Evolutionary conservation across 2,329 filamentous ascomycete genomes (phyloP).

Genomic region (Aspergillus flavus): DNA sequence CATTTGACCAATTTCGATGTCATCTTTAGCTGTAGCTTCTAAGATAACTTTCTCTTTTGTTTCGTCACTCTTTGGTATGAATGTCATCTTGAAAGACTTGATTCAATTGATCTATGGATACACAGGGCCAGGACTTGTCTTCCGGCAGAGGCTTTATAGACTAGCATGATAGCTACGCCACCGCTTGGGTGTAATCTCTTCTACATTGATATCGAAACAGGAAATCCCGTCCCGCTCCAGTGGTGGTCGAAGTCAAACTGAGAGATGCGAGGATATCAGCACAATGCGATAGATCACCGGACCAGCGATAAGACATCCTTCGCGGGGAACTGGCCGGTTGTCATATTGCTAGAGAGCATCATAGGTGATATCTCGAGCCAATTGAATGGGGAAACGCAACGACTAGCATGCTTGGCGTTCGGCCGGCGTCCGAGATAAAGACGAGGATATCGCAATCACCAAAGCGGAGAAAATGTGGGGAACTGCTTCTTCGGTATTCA

Average conservation of each 20-base stretch:
- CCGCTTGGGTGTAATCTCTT: neutral
- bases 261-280: neutral
- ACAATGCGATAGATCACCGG: neutral
- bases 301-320: neutral
- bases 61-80: neutral
- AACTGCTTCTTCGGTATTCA: neutral
- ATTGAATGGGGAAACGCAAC: neutral
- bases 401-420: neutral
- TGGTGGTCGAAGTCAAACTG: neutral
- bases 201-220: neutral
- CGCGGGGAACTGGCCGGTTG: neutral
- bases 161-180: neutral
- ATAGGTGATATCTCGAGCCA: neutral
- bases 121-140: neutral
- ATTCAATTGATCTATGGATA: neutral
- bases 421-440: constrained; percentile 2
- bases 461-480: constrained; percentile 1
- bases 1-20: constrained; percentile 26
- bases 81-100: neutral
- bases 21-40: constrained; percentile 2
- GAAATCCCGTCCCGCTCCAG: neutral
- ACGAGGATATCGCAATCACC: neutral
- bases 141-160: neutral
- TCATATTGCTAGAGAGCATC: neutral
- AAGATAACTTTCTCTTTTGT: neutral